A percentile compares a stretch with the other conserved stretches of the same genome.
Evolutionary conservation across 345 rosid species (phyloP).

Genomic region (Euphorbia lathyris): DNA sequence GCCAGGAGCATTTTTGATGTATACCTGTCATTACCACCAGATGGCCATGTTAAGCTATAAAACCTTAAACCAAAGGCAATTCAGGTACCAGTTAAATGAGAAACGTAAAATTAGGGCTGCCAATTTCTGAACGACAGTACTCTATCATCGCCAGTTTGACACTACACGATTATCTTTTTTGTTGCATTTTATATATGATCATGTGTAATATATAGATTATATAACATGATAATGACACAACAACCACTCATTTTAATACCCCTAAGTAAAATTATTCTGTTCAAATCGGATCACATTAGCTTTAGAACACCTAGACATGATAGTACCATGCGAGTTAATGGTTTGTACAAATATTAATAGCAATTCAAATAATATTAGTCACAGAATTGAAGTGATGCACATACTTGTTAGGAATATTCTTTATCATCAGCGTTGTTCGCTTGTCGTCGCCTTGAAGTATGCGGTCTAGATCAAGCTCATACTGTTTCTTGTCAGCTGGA

Average conservation of each 20-base stretch:
- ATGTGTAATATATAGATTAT: no score
- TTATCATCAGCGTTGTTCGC: constrained; percentile 93
- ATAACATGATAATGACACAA: no score
- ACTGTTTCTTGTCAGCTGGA: constrained; percentile 73
- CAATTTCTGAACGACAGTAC: no score
- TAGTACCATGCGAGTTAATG: constrained; percentile 1
- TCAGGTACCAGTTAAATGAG: not conserved
- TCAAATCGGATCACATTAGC: not conserved
- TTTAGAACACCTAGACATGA: not conserved
- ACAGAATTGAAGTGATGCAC: constrained; percentile 14
- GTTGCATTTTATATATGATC: not conserved
- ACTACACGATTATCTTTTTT: no score
- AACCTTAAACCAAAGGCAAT: not conserved
- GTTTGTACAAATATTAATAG: not conserved
- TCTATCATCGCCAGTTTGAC: no score
- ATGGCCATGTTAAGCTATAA: not conserved
- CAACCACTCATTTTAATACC: no score
- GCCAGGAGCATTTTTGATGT: constrained; percentile 74
- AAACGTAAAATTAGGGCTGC: not conserved
- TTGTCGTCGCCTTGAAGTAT: constrained; percentile 72
- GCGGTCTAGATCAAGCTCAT: constrained; percentile 82
- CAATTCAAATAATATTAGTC: not conserved
- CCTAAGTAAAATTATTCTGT: no score
- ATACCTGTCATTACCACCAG: constrained; percentile 43
- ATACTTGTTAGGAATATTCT: constrained; percentile 97